phyloP scores from a whole-genome alignment of 106 monocot genomes.

The Xerophyta viscosa region DNA sequence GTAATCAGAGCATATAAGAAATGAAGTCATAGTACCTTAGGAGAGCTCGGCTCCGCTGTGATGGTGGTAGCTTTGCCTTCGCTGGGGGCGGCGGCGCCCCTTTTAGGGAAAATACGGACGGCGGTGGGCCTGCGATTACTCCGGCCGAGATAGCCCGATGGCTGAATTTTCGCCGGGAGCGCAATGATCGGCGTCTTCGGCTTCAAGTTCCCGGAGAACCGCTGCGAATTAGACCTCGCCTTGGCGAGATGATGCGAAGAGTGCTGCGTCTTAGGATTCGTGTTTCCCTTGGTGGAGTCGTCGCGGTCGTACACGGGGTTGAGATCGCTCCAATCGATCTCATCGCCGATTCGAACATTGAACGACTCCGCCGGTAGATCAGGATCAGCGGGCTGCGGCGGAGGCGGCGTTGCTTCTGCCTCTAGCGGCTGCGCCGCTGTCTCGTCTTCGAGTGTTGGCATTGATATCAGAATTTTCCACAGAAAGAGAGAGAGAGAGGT shows the following conservation, averaged over 20 bases:
- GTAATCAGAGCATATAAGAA: not conserved
- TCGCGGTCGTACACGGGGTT: slow-evolving; percentile 29
- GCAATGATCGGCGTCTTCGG: slow-evolving; percentile 61
- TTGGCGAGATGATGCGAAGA: not conserved
- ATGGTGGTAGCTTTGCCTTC: slow-evolving; percentile 6
- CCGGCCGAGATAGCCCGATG: slow-evolving; percentile 32
- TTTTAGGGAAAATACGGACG: slow-evolving; percentile 36
- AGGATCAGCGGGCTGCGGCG: slow-evolving; percentile 8
- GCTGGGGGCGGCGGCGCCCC: slow-evolving; percentile 1
- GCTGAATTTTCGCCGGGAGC: slow-evolving; percentile 45
- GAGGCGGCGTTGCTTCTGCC: no score
- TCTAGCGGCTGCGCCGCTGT: not conserved
- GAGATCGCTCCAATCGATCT: slow-evolving; percentile 29
- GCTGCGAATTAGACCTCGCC: slow-evolving; percentile 33
- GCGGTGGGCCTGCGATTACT: slow-evolving; percentile 18
- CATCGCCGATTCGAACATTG: slow-evolving; percentile 14
- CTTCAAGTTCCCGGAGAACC: slow-evolving; percentile 56
- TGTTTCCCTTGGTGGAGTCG: slow-evolving; percentile 27
- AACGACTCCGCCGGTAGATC: slow-evolving; percentile 32
- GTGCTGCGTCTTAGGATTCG: slow-evolving; percentile 23
- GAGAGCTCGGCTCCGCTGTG: slow-evolving; percentile 45
- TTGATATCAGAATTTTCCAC: no score
- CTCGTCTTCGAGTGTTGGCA: not conserved
- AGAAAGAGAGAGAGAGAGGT: no score
- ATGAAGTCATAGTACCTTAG: slow-evolving; percentile 14